A percentile compares a stretch with the other conserved stretches of the same genome.
These are phyloP conservation scores for Phylloboletellus chloephorus DNA, from an alignment of 1,284 basidiomycete species.

Conservation along the genomic window DNA sequence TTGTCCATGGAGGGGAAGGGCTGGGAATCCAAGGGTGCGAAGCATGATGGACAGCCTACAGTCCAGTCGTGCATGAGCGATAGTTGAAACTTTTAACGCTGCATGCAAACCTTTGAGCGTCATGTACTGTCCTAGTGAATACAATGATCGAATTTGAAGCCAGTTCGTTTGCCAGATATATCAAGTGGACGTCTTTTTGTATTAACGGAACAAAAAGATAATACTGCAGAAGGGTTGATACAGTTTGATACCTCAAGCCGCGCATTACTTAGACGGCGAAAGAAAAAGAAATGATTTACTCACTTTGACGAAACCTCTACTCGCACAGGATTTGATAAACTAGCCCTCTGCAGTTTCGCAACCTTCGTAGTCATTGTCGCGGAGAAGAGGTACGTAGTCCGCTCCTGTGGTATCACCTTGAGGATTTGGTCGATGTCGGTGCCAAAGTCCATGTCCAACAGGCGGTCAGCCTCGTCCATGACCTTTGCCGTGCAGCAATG, in stretches of 20 bases:
- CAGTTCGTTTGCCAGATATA: constrained; percentile 86
- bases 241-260: constrained; percentile 84
- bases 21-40: constrained; percentile 88
- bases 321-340: constrained; percentile 89
- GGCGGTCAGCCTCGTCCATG: constrained; percentile 94
- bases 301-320: constrained; percentile 93
- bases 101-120: constrained; percentile 69
- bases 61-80: constrained; percentile 2
- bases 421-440: constrained; percentile 96
- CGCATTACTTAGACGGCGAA: constrained; percentile 6
- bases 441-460: constrained; percentile 97
- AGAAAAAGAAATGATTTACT: constrained; percentile 25
- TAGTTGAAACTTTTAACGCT: neutral
- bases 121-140: constrained; percentile 94
- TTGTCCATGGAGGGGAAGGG: constrained; percentile 95
- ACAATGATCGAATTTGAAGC: constrained; percentile 94
- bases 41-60: constrained; percentile 82
- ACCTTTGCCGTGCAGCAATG: constrained; percentile 48
- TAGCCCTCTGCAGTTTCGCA: constrained; percentile 95
- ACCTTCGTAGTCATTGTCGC: constrained; percentile 99
- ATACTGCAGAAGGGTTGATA: constrained; percentile 92
- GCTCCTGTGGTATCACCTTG: constrained; percentile 91
- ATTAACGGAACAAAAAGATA: constrained; percentile 92
- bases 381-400: constrained; percentile 95
- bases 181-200: constrained; percentile 89